Evolutionary conservation across 1,139 yeast genomes (phyloP), one percentile per base, ranked within the genome.

Genomic region (Geotrichum reessii): DNA sequence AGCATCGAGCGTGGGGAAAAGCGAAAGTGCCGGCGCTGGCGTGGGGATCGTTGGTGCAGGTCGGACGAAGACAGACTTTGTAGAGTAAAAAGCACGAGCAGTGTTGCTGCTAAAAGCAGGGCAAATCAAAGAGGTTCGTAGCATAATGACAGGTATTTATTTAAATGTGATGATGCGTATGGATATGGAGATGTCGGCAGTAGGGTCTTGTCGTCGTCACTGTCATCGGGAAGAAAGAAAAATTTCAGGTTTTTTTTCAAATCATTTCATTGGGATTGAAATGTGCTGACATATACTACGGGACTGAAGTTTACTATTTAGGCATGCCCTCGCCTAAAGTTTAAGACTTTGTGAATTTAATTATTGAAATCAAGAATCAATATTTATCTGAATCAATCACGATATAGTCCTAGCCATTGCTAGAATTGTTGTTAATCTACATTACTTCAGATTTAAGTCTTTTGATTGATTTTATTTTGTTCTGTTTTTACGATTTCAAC

Each of bases 1-100:
- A 21, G 48, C 37, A 14, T 60, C 58, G 24, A 60, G 52, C 12
- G 52, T 28, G 19, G 62, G 62, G 46, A 60, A 60, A 19, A 58
- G 57, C 11, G 33, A 12, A 9, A 42, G 37, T n/a, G 58, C 50
- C 31, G 56, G 56, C 14, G 50, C 53, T 3, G 58, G 58, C 21
- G 47, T 44, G 3, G 58, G 58, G 28, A 56, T 56, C 33, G 47
- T 27, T 28, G 58, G 58, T 7, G 52, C 44, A 37, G 58, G 53
- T 12, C 55, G 40, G 17, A 40, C 37, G 11, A 12, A 40, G 17
- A 27, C n/a, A 17, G 55, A 51, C 47, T 50, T 50, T 37, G 58
- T 56, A n/a, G 58, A 56, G 33, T 52, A 56, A 21, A 50, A 28
- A 14, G 25, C 53, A 25, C 53, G 50, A 21, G 51, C 19, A 22